Conservation (phyloP, 2,329 filamentous ascomycete genomes). For the Colletotrichum gloeosporioides region DNA sequence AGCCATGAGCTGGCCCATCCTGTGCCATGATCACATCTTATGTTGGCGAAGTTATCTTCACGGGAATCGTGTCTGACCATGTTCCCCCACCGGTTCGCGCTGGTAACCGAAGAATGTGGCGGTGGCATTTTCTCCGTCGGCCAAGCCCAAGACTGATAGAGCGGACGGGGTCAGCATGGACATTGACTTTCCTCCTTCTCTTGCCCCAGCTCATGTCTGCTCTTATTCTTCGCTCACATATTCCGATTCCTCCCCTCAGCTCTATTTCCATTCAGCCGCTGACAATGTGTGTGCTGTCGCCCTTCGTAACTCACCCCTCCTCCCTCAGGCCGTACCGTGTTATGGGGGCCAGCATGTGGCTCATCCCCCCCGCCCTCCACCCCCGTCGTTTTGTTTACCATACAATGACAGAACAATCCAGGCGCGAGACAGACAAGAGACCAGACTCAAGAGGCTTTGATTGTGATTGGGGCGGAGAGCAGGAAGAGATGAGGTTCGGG, state of each 20-base stretch:
- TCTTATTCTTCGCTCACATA: background rate
- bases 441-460: background rate
- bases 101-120: background rate
- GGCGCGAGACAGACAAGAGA: background rate
- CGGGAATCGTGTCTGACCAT: background rate
- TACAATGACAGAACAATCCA: background rate
- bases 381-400: background rate
- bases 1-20: background rate
- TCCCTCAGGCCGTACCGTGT: background rate
- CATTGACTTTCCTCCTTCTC: background rate
- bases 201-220: background rate
- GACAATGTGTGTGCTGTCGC: background rate
- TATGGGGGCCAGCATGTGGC: background rate
- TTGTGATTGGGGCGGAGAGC: background rate
- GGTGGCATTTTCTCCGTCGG: background rate
- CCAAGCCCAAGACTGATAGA: background rate
- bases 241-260: background rate
- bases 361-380: background rate
- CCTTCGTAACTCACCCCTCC: background rate
- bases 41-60: background rate
- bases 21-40: background rate
- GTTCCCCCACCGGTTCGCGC: slow-evolving; percentile 13
- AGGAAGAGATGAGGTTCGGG: background rate
- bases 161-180: background rate
- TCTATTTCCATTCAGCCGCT: background rate